Conservation (phyloP, 768 basidiomycete species). For the Suillus alpinus region DNA sequence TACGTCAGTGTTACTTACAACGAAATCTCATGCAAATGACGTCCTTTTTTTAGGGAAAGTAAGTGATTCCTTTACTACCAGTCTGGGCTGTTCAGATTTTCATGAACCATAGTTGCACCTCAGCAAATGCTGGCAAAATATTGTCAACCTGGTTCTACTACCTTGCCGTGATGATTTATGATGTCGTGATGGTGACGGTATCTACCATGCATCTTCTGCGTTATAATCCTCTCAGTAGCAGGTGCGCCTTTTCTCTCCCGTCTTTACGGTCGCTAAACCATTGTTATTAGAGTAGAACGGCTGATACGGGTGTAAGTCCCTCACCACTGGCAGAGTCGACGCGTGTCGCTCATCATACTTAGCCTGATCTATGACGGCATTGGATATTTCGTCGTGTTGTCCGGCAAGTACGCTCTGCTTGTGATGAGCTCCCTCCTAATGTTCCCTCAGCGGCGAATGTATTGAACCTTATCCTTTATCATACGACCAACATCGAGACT, state of each 20-base stretch:
- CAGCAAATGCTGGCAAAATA: too few relatives aligned
- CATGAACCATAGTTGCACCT: too few relatives aligned
- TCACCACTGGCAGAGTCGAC: conserved; percentile 5
- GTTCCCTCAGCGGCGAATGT: conserved; percentile 44
- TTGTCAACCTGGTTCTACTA: conserved; percentile 16
- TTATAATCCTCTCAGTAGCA: conserved; percentile 32
- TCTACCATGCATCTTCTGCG: conserved; percentile 53
- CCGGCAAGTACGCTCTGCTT: conserved; percentile 32
- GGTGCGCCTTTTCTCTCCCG: conserved; percentile 17
- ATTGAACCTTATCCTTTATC: conserved; percentile 51
- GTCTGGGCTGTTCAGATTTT: too few relatives aligned
- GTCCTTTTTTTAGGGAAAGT: too few relatives aligned
- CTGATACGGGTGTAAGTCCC: conserved; percentile 26
- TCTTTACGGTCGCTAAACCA: conserved; percentile 5
- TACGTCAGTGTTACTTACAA: too few relatives aligned
- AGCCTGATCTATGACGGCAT: conserved; percentile 72
- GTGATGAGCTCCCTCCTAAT: neutral
- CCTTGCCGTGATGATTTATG: conserved; percentile 54
- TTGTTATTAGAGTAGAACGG: conserved; percentile 19
- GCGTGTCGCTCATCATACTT: neutral
- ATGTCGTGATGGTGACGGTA: conserved; percentile 47
- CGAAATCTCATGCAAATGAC: too few relatives aligned
- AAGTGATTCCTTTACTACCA: too few relatives aligned
- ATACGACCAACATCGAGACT: conserved; percentile 17
- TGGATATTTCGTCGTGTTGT: conserved; percentile 56